Percentiles rank a stretch among this genome's conserved stretches.
Conservation (phyloP, 2,329 filamentous ascomycete species). For the Cladosporium oxysporum region DNA sequence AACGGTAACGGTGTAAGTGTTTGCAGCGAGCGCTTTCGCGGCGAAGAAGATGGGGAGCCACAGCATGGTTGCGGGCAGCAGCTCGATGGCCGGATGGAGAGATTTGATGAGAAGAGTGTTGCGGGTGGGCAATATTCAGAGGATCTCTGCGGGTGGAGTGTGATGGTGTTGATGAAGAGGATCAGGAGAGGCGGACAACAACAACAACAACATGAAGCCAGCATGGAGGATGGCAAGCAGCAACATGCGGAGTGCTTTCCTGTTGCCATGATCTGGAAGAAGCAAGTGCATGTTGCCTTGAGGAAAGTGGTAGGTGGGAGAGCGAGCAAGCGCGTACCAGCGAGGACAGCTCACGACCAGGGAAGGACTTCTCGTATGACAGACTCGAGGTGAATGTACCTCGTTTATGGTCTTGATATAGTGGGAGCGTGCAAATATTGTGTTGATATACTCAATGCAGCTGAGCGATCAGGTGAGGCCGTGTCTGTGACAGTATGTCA, state of each 20-base stretch:
- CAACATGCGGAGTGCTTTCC: background rate
- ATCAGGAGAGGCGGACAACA: background rate
- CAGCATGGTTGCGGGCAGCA: background rate
- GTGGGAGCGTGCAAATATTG: background rate
- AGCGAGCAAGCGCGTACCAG: background rate
- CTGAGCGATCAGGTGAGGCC: background rate
- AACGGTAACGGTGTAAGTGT: slow-evolving; percentile 11
- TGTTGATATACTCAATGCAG: background rate
- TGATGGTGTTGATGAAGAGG: slow-evolving; percentile 11
- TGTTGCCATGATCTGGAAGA: background rate
- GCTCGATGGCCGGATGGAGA: background rate
- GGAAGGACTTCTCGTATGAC: background rate
- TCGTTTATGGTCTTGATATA: background rate
- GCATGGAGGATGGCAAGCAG: background rate
- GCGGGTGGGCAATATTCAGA: slow-evolving; percentile 5
- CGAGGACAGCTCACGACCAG: background rate
- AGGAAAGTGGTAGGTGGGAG: background rate
- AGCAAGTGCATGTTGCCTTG: background rate
- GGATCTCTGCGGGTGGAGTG: slow-evolving; percentile 13
- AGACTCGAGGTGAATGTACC: background rate
- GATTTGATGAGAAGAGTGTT: background rate
- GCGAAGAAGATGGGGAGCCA: slow-evolving; percentile 10
- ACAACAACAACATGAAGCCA: background rate
- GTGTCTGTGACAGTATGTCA: background rate
- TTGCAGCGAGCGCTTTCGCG: slow-evolving; percentile 11